Percentiles rank a stretch among this genome's conserved stretches.
Evolutionary conservation across 1,139 yeast species (phyloP).

Genomic region (Meyerozyma sp.): DNA sequence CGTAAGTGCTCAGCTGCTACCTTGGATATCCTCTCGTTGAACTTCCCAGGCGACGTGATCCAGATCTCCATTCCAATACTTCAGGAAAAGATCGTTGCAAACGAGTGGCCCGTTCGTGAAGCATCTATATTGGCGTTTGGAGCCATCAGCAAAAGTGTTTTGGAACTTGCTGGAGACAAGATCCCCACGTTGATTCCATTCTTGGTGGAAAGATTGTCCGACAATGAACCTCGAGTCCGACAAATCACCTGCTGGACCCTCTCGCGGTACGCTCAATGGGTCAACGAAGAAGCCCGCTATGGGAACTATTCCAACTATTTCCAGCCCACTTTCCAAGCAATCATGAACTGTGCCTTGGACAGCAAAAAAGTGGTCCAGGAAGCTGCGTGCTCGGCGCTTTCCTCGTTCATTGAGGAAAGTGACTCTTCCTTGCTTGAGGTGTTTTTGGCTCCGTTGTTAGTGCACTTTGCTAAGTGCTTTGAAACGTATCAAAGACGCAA

Average conservation of each 20-base stretch:
- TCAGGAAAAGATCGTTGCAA: constrained; percentile 61
- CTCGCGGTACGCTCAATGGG: constrained; percentile 82
- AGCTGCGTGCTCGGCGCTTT: constrained; percentile 84
- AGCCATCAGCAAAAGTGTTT: constrained; percentile 88
- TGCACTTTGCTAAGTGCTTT: constrained; percentile 71
- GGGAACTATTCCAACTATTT: constrained; percentile 65
- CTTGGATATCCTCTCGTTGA: constrained; percentile 70
- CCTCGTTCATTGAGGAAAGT: constrained; percentile 75
- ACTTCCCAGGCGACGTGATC: constrained; percentile 64
- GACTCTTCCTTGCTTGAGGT: constrained; percentile 57
- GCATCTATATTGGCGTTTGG: constrained; percentile 94
- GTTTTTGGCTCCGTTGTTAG: constrained; percentile 49
- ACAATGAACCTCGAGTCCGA: constrained; percentile 77
- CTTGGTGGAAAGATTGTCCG: constrained; percentile 72
- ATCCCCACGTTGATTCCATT: constrained; percentile 81
- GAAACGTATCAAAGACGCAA: constrained; percentile 75
- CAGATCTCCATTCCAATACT: constrained; percentile 67
- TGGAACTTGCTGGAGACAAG: constrained; percentile 64
- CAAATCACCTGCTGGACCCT: constrained; percentile 96
- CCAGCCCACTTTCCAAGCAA: constrained; percentile 71
- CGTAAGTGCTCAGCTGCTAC: constrained; percentile 95
- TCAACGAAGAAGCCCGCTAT: constrained; percentile 60
- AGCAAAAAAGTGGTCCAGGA: constrained; percentile 89
- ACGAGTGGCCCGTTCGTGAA: constrained; percentile 85
- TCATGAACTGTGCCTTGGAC: constrained; percentile 72